Evolutionary conservation across 495 filamentous ascomycete genomes (phyloP).

Genomic region (Aspergillus steynii): DNA sequence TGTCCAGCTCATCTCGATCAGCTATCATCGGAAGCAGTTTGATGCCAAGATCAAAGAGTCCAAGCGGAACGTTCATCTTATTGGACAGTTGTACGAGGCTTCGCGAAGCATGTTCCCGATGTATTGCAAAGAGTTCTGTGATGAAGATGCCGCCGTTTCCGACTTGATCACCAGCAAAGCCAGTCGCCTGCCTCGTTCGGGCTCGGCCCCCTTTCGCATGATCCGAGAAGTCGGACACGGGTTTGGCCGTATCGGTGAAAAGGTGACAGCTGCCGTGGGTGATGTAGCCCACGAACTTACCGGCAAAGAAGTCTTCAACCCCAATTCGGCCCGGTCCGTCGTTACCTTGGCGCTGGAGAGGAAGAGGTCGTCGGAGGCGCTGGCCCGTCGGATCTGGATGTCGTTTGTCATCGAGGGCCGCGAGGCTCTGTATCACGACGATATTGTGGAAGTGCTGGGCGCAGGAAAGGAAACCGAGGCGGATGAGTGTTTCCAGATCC

Average conservation of each 20-base stretch:
- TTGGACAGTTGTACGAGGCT: conserved; percentile 85
- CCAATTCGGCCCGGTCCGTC: conserved; percentile 81
- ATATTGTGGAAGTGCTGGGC: conserved; percentile 86
- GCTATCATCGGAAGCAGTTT: conserved; percentile 94
- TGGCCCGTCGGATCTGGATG: conserved; percentile 95
- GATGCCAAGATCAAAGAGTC: conserved; percentile 82
- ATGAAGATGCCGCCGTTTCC: conserved; percentile 89
- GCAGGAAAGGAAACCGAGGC: conserved; percentile 68
- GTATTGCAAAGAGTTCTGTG: conserved; percentile 85
- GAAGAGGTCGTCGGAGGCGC: conserved; percentile 75
- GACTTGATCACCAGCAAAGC: conserved; percentile 58
- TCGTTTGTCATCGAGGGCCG: conserved; percentile 92
- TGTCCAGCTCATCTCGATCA: conserved; percentile 90
- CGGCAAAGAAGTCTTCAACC: conserved; percentile 91
- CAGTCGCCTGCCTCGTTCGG: conserved; percentile 2
- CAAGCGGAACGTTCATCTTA: conserved; percentile 77
- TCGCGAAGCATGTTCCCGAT: conserved; percentile 84
- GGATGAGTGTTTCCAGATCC: conserved; percentile 72
- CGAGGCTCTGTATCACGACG: conserved; percentile 74
- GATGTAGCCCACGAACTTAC: conserved; percentile 92
- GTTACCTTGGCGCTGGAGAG: conserved; percentile 88
- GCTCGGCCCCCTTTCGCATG: conserved; percentile 72
- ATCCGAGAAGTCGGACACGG: conserved; percentile 64
- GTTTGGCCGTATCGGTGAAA: conserved; percentile 82
- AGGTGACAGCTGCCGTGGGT: conserved; percentile 88